phyloP scores from a whole-genome alignment of 768 basidiomycete species.

The Lactifluus subvellereus region DNA sequence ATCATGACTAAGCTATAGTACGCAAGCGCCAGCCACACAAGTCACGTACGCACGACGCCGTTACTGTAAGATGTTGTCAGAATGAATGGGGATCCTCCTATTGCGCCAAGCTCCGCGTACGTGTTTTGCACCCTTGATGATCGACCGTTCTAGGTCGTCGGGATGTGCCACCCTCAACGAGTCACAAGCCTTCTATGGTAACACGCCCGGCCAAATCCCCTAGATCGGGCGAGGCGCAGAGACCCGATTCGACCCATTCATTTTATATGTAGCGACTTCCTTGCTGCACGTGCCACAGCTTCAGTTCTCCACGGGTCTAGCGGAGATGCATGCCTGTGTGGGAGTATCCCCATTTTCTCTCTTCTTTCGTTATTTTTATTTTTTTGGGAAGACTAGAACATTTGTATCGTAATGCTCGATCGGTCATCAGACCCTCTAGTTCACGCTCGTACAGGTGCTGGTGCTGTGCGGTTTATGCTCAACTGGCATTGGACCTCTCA shows the following conservation, averaged over 20 bases:
- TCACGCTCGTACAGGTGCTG: not conserved
- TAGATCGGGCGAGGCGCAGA: not conserved
- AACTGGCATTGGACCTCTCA: not conserved
- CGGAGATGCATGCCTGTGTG: too few relatives aligned
- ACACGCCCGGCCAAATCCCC: too few relatives aligned
- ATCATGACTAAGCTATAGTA: too few relatives aligned
- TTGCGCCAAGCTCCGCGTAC: not conserved
- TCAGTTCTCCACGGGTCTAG: not conserved
- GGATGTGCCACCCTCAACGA: not conserved
- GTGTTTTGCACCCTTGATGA: constrained; percentile 1
- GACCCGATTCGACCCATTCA: not conserved
- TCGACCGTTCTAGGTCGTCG: constrained; percentile 2
- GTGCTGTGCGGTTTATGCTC: not conserved
- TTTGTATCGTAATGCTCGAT: not conserved
- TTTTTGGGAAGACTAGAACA: not conserved
- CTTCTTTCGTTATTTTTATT: not conserved
- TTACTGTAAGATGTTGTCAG: not conserved
- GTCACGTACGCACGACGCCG: not conserved
- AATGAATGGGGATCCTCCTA: not conserved
- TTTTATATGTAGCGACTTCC: too few relatives aligned
- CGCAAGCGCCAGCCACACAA: too few relatives aligned
- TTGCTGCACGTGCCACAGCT: not conserved
- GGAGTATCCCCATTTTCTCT: not conserved
- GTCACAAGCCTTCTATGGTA: not conserved
- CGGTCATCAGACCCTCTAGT: not conserved